Base-by-base conservation (phyloP, 208 protist species). In the Leptomonas pyrrhocoris region DNA sequence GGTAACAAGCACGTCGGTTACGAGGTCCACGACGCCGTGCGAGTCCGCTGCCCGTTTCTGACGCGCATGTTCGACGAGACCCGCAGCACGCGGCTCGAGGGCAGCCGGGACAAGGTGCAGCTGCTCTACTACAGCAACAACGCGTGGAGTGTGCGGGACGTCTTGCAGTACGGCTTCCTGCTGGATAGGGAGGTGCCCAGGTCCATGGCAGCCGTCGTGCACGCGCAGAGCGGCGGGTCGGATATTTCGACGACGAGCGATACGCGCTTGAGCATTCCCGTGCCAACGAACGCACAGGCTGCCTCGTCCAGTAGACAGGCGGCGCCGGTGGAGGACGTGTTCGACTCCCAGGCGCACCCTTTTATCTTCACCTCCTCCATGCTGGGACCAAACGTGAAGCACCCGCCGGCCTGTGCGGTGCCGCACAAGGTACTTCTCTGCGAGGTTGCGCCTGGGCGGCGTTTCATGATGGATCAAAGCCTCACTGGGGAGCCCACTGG, bases 111-210 rank as follows among this genome's bases (percentile, higher is more conserved):
- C 13, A 61, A 67, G 51, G 83, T 91, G 38, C 70, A 83, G 60
- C 70, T 94, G n/a, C 81, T 94, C 34, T 94, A 82, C 72, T 94
- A 94, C 76, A 88, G 78, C 43, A 91, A 90, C 73, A 94, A 94
- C 55, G 79, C 79, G 19, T 85, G 82, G 77, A 40, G 56, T 27
- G 68, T 69, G 34, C 56, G 65, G 0, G 79, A 89, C 3, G 85
- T 86, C 19, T 28, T 94, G 60, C 72, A 80, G 72, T 80, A 68
- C 34, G 88, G 88, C 42, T 94, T 94, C 64, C 30, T 83, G 68
- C 38, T 84, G 13, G 53, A 50, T 19, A 43, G 66, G 16, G 74
- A 27, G 36, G 51, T 79, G 1, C 78, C 78, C 1, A 42, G 15
- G 21, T 68, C 66, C 7, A 48, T 59, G 25, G 54, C 53, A 28